phyloP scores from a whole-genome alignment of 176 grass and related monocot genomes.

The Metroxylon sagu region DNA sequence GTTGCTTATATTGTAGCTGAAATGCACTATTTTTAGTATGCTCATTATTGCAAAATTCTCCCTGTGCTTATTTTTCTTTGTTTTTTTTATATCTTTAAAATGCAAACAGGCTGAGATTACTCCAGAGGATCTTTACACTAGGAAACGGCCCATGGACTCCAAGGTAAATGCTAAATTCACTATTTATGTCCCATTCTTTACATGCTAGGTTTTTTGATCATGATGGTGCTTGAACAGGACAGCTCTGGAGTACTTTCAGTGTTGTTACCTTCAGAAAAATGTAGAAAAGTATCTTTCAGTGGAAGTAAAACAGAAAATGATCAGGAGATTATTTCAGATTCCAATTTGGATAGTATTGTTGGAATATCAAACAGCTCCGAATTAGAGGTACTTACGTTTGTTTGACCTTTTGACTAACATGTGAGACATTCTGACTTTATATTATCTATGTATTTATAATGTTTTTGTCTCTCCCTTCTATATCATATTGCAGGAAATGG shows the following conservation, averaged over 20 bases:
- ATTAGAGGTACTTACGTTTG: conserved; percentile 34
- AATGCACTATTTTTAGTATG: too few relatives aligned
- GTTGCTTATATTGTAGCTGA: too few relatives aligned
- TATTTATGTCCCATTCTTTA: conserved; percentile 12
- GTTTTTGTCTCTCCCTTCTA: conserved; percentile 6
- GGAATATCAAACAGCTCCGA: conserved; percentile 66
- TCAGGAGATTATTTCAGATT: conserved; percentile 58
- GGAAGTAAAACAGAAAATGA: conserved; percentile 40
- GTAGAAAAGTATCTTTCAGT: conserved; percentile 42
- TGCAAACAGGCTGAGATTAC: conserved; percentile 60
- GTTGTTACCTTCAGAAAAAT: conserved; percentile 50
- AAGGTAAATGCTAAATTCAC: conserved; percentile 41
- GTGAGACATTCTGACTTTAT: conserved; percentile 4
- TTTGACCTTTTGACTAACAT: conserved; percentile 6
- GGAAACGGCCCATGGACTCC: conserved; percentile 53
- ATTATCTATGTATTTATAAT: conserved; percentile 14
- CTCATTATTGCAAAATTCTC: too few relatives aligned
- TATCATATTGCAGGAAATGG: conserved; percentile 44
- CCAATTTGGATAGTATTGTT: conserved; percentile 76
- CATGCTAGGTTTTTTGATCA: conserved; percentile 25
- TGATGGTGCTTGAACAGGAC: conserved; percentile 38
- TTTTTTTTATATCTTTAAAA: background rate
- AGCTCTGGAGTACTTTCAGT: conserved; percentile 19
- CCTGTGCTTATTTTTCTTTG: background rate
- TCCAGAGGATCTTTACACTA: conserved; percentile 84